Conservation (phyloP, 1,284 basidiomycete genomes). For the Apiotrichum mycotoxinovorans region DNA sequence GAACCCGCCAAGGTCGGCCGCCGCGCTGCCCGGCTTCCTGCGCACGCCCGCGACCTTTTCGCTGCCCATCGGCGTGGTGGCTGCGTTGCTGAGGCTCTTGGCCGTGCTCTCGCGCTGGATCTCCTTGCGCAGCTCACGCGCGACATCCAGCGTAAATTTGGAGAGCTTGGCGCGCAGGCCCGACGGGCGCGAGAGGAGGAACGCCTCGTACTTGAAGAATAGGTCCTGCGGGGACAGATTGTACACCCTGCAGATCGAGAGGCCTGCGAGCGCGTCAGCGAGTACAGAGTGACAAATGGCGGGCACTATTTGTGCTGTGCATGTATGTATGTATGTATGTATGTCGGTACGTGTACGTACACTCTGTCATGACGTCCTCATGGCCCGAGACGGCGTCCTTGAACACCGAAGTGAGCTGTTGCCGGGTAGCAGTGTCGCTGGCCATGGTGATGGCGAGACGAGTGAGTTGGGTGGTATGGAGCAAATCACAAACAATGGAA, state of each 20-base stretch:
- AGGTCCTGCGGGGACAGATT: slow-evolving; percentile 45
- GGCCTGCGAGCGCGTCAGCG: slow-evolving; percentile 31
- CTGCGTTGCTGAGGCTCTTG: slow-evolving; percentile 31
- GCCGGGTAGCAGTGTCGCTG: slow-evolving; percentile 9
- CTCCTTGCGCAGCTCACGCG: slow-evolving; percentile 47
- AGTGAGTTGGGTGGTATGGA: slow-evolving; percentile 45
- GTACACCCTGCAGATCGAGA: slow-evolving; percentile 47
- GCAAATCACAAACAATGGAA: neutral
- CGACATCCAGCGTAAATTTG: slow-evolving; percentile 41
- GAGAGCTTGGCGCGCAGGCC: slow-evolving; percentile 43
- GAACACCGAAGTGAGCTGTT: slow-evolving; percentile 37
- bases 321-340: neutral
- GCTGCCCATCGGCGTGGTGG: slow-evolving; percentile 6
- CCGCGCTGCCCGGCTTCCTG: slow-evolving; percentile 22
- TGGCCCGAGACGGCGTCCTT: slow-evolving; percentile 33
- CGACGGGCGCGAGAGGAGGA: slow-evolving; percentile 47
- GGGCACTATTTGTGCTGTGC: too few relatives aligned
- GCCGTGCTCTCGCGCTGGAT: slow-evolving; percentile 46
- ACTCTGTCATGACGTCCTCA: slow-evolving; percentile 46
- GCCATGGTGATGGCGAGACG: neutral
- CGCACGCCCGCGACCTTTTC: slow-evolving; percentile 27
- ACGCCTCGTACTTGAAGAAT: slow-evolving; percentile 53
- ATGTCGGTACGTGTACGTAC: slow-evolving; percentile 19
- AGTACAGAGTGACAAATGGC: too few relatives aligned
- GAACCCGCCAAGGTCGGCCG: slow-evolving; percentile 44